Base-by-base conservation (phyloP, 2,329 filamentous ascomycete species). In the Colletotrichum siamense region DNA sequence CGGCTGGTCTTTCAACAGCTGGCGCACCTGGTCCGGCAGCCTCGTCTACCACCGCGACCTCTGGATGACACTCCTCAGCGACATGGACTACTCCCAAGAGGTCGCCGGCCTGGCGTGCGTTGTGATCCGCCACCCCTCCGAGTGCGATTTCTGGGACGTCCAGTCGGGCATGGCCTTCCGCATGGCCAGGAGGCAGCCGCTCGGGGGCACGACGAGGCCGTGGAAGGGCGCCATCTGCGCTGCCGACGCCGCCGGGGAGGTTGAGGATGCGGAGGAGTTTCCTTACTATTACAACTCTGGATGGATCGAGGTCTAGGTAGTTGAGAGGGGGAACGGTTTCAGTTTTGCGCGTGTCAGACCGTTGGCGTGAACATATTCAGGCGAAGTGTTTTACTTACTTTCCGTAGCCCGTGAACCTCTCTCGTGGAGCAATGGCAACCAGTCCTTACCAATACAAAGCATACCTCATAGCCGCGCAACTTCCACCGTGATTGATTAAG, bases 281-380 rank as follows among this genome's bases (percentile, higher is more conserved):
- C 39, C 39, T 44, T 44, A 44, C 18, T 49, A 49, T 22, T 49
- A 49, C 3, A 49, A 4, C 0, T 22, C 0, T 22, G 44, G 44
- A 10, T 49, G 44, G 9, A 6, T 22, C n/a, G n/a, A 49, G 44
- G 6, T 22, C 9, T 49, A 22, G 18, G 18, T 13, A 1, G 18
- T 49, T 49, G 44, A 49, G 18, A 2, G 3, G 39, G 36, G 36
- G 1, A 0, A 3, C 36, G 0, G 36, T 44, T 44, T 44, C 39
- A n/a, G 39, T 44, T 44, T 44, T 0, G 3, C 39, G 2, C 39
- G 39, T 2, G 39, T 44, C 39, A 1, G 3, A 3, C 1, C 18
- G 1, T 3, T 44, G 2, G 39, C 0, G 16, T 10, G 16, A 0
- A 39, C 15, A 4, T 36, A 36, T 0, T 1, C 1, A 16, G 32